Evolutionary conservation across 106 monocot genomes (phyloP).

Genomic region (Hemerocallis citrina): DNA sequence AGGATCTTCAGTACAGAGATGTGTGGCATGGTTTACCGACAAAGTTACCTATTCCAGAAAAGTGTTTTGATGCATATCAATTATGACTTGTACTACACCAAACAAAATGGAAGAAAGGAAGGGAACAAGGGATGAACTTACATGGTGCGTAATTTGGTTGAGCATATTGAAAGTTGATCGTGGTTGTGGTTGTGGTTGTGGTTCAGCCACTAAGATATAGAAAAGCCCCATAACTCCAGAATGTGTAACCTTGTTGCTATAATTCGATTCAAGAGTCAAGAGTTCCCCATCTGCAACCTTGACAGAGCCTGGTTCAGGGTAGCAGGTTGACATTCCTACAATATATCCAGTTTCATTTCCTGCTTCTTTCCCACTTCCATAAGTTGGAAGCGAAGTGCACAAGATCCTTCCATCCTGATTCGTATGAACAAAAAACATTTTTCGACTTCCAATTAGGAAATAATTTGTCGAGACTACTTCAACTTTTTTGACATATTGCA

Average conservation of each 20-base stretch:
- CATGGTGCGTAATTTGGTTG: neutral
- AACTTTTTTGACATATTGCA: too few species aligned
- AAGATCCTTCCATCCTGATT: slow-evolving; percentile 35
- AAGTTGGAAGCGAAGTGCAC: slow-evolving; percentile 33
- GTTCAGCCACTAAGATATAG: slow-evolving; percentile 40
- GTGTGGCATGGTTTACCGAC: too few species aligned
- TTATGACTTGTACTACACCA: neutral
- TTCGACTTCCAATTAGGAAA: neutral
- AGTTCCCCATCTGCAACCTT: slow-evolving; percentile 32
- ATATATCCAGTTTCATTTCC: slow-evolving; percentile 56
- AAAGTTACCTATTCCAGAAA: neutral
- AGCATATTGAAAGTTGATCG: neutral
- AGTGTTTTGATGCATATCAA: neutral
- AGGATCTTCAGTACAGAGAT: too few species aligned
- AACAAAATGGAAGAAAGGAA: neutral
- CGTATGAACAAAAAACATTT: neutral
- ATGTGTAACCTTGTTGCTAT: slow-evolving; percentile 38
- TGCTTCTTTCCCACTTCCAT: slow-evolving; percentile 36
- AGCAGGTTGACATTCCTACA: slow-evolving; percentile 60
- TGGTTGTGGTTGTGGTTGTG: neutral
- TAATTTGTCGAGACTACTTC: neutral
- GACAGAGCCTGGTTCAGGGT: slow-evolving; percentile 35
- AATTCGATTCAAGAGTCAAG: slow-evolving; percentile 45
- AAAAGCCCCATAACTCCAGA: slow-evolving; percentile 57
- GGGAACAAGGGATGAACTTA: too few species aligned